Base-by-base conservation (phyloP, 139 green algal genomes). In the Monoraphidium neglectum region DNA sequence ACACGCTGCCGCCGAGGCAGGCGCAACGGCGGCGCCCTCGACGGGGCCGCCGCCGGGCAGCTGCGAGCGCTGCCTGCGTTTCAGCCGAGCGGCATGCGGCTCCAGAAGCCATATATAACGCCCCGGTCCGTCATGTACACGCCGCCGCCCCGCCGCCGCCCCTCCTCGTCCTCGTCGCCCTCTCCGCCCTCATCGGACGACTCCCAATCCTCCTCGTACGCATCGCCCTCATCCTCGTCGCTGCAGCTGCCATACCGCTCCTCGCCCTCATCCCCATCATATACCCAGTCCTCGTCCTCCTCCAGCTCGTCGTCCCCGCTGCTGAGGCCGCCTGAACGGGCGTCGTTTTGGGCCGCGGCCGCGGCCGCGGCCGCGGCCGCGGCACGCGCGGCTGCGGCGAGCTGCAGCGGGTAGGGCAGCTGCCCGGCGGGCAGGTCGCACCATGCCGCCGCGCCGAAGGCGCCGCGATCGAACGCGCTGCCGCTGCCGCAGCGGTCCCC, bases 61-160 rank as follows among this genome's bases (percentile, higher is more conserved):
- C 54, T n/a, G 16, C 54, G 24, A 26, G 54, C 54, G 4, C 0
- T 26, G n/a, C 59, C 36, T 23, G 26, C 51, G 6, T 30, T 23
- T 78, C 47, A 79, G 0, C 73, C 73, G 32, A 79, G 49, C 15
- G 73, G 73, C 46, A 30, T 46, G 24, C 60, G 57, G 13, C 6
- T 16, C 73, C 73, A 79, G 35, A 73, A 79, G n/a, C 73, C 73
- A 66, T 73, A 79, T 6, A 79, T 15, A 3, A 72, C 26, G 15
- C 59, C 35, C 13, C 35, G 30, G 2, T 51, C 18, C 35, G 37
- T 72, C 24, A 62, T 65, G 49, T 66, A 79, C 12, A 37, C 61
- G 33, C 12, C 38, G 23, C 26, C 59, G 12, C 30, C 61, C 3
- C 5, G 2, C 16, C 66, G 8, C 56, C 8, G 56, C 10, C 12